These are phyloP conservation scores for Anastatica hierochuntica DNA, from an alignment of 345 rosid species.

Conservation along the genomic window DNA sequence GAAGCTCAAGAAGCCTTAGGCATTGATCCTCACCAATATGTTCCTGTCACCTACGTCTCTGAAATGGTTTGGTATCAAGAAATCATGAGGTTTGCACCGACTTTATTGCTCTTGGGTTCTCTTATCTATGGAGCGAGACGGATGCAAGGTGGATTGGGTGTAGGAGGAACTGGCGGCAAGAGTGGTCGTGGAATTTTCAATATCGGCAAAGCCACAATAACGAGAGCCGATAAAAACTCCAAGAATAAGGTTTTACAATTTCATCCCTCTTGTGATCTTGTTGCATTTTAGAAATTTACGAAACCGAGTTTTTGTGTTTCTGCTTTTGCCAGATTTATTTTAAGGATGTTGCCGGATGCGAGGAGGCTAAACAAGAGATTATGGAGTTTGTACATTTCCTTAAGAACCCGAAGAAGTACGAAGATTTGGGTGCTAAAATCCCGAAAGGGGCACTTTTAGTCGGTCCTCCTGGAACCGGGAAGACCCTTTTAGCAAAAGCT, in stretches of 20 bases:
- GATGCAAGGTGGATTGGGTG: slow-evolving; percentile 82
- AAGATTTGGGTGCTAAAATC: slow-evolving; percentile 89
- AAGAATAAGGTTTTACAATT: slow-evolving; percentile 72
- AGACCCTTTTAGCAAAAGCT: slow-evolving; percentile 96
- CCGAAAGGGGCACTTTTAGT: slow-evolving; percentile 94
- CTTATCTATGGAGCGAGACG: slow-evolving; percentile 57
- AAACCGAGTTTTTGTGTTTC: neutral
- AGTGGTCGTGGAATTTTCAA: slow-evolving; percentile 87
- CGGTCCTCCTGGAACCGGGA: slow-evolving; percentile 96
- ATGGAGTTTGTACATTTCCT: slow-evolving; percentile 98
- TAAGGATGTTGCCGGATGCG: slow-evolving; percentile 97
- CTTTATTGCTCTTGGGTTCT: slow-evolving; percentile 57
- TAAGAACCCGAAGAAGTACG: slow-evolving; percentile 85
- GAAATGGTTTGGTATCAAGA: slow-evolving; percentile 77
- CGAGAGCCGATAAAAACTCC: slow-evolving; percentile 78
- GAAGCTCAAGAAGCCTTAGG: slow-evolving; percentile 86
- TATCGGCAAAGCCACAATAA: slow-evolving; percentile 84
- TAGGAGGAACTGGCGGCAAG: slow-evolving; percentile 75
- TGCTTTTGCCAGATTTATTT: slow-evolving; percentile 45
- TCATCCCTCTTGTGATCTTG: neutral
- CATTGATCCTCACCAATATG: slow-evolving; percentile 59
- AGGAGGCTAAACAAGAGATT: slow-evolving; percentile 94
- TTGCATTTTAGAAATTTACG: neutral
- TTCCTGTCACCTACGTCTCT: slow-evolving; percentile 69
- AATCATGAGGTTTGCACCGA: slow-evolving; percentile 75